phyloP scores from a whole-genome alignment of 179 eudicot genomes.

The Silene coronaria region DNA sequence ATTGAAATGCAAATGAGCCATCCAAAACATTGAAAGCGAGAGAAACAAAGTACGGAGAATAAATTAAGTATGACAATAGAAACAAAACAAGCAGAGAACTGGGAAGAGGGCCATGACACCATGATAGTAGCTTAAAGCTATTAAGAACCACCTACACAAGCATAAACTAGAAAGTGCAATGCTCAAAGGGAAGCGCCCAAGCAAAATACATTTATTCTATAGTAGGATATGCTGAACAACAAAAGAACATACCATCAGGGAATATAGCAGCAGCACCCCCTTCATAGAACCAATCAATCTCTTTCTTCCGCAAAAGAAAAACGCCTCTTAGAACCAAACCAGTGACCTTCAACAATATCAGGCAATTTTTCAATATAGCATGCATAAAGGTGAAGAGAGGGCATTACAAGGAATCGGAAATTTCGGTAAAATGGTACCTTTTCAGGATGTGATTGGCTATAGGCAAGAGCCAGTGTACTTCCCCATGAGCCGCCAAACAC shows the following conservation, averaged over 20 bases:
- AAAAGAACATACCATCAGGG: slow-evolving; percentile 69
- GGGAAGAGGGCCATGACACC: neutral
- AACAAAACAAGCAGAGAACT: neutral
- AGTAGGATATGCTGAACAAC: neutral
- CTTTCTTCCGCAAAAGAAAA: slow-evolving; percentile 91
- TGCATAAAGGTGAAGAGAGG: neutral
- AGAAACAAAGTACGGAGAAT: neutral
- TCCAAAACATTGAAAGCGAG: neutral
- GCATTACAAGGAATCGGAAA: slow-evolving; percentile 15
- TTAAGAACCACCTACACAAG: neutral
- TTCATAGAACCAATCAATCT: slow-evolving; percentile 98
- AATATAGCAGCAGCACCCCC: slow-evolving; percentile 94
- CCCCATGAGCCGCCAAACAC: slow-evolving; percentile 99
- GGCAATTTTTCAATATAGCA: neutral
- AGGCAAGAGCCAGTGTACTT: slow-evolving; percentile 92
- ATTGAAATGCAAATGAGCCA: neutral
- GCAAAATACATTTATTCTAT: neutral
- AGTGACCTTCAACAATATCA: slow-evolving; percentile 55
- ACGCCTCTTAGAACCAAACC: slow-evolving; percentile 92
- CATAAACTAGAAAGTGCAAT: neutral
- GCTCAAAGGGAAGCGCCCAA: neutral
- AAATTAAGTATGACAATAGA: neutral
- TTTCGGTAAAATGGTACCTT: slow-evolving; percentile 38
- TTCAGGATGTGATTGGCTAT: slow-evolving; percentile 89
- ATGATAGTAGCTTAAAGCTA: neutral